Conservation (phyloP, 202 grass and related monocot species). For the Schoenoplectus tabernaemontani region DNA sequence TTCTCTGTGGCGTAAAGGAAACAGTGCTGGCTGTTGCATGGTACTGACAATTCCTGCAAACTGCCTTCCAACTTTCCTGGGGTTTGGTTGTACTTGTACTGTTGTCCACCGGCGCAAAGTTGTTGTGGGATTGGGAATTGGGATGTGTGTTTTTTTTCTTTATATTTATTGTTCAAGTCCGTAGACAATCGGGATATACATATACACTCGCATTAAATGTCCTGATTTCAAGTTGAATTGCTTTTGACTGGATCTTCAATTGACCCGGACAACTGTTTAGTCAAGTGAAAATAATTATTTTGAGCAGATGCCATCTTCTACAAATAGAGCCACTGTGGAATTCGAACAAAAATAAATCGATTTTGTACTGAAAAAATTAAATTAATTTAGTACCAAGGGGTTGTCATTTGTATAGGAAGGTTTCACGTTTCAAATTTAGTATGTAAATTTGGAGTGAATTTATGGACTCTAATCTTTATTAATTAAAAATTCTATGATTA, state of each 20-base stretch:
- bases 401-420: neutral
- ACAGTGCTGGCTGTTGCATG: neutral
- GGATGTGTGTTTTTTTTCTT: neutral
- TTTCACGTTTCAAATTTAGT: neutral
- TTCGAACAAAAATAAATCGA: neutral
- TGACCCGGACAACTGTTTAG: neutral
- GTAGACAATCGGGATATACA: neutral
- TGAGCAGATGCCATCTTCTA: neutral
- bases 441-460: too few relatives aligned
- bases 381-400: neutral
- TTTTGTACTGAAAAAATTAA: neutral
- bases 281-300: neutral
- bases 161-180: neutral
- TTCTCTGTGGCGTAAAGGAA: neutral
- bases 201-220: neutral
- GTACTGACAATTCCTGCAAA: neutral
- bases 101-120: neutral
- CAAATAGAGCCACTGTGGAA: neutral
- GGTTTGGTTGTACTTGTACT: too few relatives aligned
- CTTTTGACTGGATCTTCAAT: neutral
- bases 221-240: neutral
- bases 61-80: neutral
- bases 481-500: too few relatives aligned
- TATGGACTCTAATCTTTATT: too few relatives aligned
- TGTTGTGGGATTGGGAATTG: neutral